phyloP scores from a whole-genome alignment of 2,329 filamentous ascomycete species.

The Escovopsis sp. region DNA sequence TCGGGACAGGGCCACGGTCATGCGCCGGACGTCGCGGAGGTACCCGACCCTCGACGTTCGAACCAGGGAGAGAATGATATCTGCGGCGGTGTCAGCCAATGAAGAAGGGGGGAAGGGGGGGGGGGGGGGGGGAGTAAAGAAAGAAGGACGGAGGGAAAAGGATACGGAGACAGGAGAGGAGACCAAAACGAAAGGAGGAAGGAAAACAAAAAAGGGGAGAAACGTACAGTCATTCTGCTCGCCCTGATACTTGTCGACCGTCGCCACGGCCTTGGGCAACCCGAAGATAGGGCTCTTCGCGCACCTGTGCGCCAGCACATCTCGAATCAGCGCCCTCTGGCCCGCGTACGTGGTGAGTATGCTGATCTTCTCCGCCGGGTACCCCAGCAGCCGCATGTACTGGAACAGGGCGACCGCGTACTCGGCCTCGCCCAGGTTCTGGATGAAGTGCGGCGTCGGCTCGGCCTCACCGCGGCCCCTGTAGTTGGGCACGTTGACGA shows the following conservation, averaged over 20 bases:
- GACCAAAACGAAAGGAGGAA: no score
- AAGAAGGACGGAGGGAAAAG: no score
- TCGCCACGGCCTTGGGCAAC: conserved; percentile 76
- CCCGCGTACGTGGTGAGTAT: conserved; percentile 92
- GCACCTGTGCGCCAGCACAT: conserved; percentile 75
- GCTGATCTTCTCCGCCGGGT: conserved; percentile 68
- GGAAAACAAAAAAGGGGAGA: neutral
- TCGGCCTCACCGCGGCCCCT: conserved; percentile 80
- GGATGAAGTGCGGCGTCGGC: conserved; percentile 85
- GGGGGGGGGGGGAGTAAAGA: no score
- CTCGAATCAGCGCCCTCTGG: conserved; percentile 73
- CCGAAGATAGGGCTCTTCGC: conserved; percentile 74
- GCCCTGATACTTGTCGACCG: conserved; percentile 97
- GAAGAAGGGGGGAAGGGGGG: no score
- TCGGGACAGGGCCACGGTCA: conserved; percentile 88
- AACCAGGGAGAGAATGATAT: conserved; percentile 86
- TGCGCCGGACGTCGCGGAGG: conserved; percentile 77
- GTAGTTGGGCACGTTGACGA: conserved; percentile 90
- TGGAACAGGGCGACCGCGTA: conserved; percentile 92
- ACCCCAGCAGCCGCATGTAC: conserved; percentile 93
- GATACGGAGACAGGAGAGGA: neutral
- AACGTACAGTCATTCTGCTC: conserved; percentile 95
- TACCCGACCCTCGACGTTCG: conserved; percentile 83
- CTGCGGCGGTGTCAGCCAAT: conserved; percentile 28
- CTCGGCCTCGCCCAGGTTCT: conserved; percentile 93